Conservation (phyloP, 441 rosid genomes). For the Brassica balearica region DNA sequence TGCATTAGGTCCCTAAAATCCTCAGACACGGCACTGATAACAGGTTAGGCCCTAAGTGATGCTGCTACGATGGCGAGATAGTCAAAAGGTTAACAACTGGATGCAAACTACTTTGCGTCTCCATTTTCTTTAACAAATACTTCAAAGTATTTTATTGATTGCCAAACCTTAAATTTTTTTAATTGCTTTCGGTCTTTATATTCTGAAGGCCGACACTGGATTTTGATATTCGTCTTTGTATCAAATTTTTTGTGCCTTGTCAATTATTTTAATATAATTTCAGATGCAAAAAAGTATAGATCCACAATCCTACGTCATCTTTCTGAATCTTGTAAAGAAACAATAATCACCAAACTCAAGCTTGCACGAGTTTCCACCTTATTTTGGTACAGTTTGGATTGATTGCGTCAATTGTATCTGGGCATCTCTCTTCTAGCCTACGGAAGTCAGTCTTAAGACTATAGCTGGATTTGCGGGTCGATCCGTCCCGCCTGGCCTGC, state of each 20-base stretch:
- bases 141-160: neutral
- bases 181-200: neutral
- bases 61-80: too few species aligned
- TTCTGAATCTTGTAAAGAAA: neutral
- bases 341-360: neutral
- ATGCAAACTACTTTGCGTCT: neutral
- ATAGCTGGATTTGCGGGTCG: too few species aligned
- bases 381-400: neutral
- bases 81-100: neutral
- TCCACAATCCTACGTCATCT: neutral
- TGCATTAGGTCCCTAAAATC: too few species aligned
- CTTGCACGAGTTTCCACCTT: slow-evolving; percentile 8
- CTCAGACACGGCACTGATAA: too few species aligned
- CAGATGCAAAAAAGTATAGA: neutral
- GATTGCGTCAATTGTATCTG: neutral
- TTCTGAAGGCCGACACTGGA: too few species aligned
- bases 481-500: too few species aligned
- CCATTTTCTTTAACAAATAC: neutral
- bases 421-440: slow-evolving; percentile 9
- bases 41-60: too few species aligned
- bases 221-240: neutral
- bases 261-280: too few species aligned
- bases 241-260: too few species aligned
- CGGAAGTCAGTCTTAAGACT: neutral
- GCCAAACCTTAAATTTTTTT: neutral